Base-by-base conservation (phyloP, 2,329 filamentous ascomycete genomes). In the Phoma sp. region DNA sequence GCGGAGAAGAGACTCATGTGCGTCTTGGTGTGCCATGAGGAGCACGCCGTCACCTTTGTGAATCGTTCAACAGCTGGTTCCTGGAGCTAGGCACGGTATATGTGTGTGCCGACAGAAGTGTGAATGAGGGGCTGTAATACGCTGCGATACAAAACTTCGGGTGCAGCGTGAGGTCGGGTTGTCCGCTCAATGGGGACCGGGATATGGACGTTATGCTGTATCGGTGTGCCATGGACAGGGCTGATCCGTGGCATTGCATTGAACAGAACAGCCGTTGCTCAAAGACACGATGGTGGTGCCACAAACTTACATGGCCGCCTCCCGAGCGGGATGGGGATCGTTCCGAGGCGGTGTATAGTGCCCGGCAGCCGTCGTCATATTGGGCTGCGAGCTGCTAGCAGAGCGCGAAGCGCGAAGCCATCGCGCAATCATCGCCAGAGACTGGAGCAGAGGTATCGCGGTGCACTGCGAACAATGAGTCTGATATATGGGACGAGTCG, bases 151-250 rank as follows among this genome's bases (percentile, higher is more conserved):
- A 56, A 39, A 43, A 43, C 28, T 32, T 50, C 49, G 62, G 64
- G 60, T 57, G 23, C 49, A 58, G 57, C 25, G 33, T 40, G 25
- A 62, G 43, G 57, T 67, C 68, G 68, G 68, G 60, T 65, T 52
- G 48, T 56, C 68, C 66, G 50, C 53, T 65, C 56, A 49, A 55
- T 60, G 59, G 68, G 66, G 55, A 56, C 47, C 62, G 59, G 59
- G 56, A 61, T 60, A 62, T 62, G 65, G 47, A 61, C 26, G 46
- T 46, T 30, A 34, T 54, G 51, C 57, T 60, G 56, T 60, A 59
- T 59, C 52, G 53, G 46, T 53, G 56, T 59, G 60, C 47, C 38
- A 42, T 50, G 34, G 38, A 45, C 28, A 48, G 51, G 53, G 56
- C 50, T 55, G 54, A 43, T 51, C 49, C 48, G 56, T 59, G 57